Percentiles rank a stretch among this genome's conserved stretches.
Evolutionary conservation across 805 yeast genomes (phyloP).

Genomic region (Kockiozyma suomiensis): DNA sequence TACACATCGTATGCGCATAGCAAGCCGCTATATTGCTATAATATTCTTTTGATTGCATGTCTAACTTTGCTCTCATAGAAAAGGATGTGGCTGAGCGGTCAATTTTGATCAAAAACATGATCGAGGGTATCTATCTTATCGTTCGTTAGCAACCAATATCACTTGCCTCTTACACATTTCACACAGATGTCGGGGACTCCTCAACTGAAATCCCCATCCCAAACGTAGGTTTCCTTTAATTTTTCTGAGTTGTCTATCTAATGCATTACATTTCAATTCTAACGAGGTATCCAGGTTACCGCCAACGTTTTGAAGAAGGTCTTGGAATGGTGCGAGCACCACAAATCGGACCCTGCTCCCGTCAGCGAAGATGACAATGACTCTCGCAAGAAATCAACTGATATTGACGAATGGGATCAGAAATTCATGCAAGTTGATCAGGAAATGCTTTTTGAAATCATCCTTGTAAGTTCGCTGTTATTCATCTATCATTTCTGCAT

Average conservation of each 20-base stretch:
- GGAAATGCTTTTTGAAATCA: conserved; percentile 53
- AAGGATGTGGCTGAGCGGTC: conserved; percentile 85
- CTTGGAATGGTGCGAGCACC: conserved; percentile 96
- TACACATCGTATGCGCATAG: neutral
- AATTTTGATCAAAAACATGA: conserved; percentile 79
- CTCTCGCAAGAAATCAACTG: conserved; percentile 65
- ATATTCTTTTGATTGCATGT: neutral
- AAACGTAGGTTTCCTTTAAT: conserved; percentile 57
- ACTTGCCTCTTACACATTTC: neutral
- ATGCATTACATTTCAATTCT: too few species aligned
- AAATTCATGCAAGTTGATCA: conserved; percentile 91
- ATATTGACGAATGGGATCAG: conserved; percentile 94
- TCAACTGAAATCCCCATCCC: conserved; percentile 84
- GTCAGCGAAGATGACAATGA: conserved; percentile 85
- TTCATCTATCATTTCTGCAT: neutral
- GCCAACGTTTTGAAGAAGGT: conserved; percentile 85
- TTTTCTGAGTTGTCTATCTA: neutral
- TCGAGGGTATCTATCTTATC: conserved; percentile 58
- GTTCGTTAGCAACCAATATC: neutral
- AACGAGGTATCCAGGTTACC: conserved; percentile 36
- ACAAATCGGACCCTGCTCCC: conserved; percentile 63
- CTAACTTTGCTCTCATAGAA: conserved; percentile 33
- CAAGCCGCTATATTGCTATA: neutral
- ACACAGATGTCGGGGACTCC: conserved; percentile 52
- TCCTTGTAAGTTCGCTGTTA: conserved; percentile 39